These are phyloP conservation scores for Danielia reshetovae DNA, from an alignment of 805 yeast species.

Conservation along the genomic window DNA sequence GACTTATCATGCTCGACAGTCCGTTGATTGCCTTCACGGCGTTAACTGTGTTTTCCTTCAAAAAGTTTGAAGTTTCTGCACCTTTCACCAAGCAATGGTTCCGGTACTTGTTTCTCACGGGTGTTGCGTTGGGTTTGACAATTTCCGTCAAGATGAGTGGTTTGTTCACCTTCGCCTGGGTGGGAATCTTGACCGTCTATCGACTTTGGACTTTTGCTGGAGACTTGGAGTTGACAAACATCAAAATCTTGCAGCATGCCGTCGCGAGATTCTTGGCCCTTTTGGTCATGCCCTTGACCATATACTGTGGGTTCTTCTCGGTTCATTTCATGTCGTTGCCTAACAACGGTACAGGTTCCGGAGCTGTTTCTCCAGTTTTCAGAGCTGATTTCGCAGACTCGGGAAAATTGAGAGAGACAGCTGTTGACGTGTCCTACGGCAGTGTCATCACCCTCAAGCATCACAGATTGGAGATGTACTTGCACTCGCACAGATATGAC, in stretches of 20 bases:
- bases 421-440: slow-evolving; percentile 71
- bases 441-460: slow-evolving; percentile 72
- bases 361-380: slow-evolving; percentile 63
- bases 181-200: slow-evolving; percentile 42
- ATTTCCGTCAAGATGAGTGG: slow-evolving; percentile 72
- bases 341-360: slow-evolving; percentile 54
- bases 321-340: slow-evolving; percentile 50
- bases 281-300: slow-evolving; percentile 49
- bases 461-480: slow-evolving; percentile 62
- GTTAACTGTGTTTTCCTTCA: slow-evolving; percentile 49
- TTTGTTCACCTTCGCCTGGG: slow-evolving; percentile 61
- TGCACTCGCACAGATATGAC: slow-evolving; percentile 68
- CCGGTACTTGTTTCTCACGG: slow-evolving; percentile 44
- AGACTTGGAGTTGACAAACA: slow-evolving; percentile 50
- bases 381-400: slow-evolving; percentile 52
- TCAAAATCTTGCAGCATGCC: slow-evolving; percentile 37
- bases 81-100: slow-evolving; percentile 53
- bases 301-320: slow-evolving; percentile 56
- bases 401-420: slow-evolving; percentile 32
- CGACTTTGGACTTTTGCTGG: slow-evolving; percentile 69
- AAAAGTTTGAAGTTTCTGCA: slow-evolving; percentile 41
- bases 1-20: slow-evolving; percentile 43
- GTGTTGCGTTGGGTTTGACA: slow-evolving; percentile 50
- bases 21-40: slow-evolving; percentile 44
- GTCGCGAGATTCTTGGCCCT: slow-evolving; percentile 38